Evolutionary conservation across 805 yeast species (phyloP), one percentile per base, ranked within the genome.

Genomic region (Candida tallmaniae): DNA sequence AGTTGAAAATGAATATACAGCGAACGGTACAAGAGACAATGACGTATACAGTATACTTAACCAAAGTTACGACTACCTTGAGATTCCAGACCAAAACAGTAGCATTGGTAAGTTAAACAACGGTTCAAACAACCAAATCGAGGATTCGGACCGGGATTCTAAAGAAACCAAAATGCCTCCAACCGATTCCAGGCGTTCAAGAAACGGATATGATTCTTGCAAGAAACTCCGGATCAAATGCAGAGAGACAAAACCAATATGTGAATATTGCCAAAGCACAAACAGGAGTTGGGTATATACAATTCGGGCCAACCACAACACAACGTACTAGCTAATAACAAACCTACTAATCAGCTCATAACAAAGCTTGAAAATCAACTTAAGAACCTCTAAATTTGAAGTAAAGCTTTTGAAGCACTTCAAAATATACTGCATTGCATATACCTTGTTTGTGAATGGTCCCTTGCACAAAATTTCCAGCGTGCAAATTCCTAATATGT

Each of bases 121-220:
- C n/a, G n/a, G n/a, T n/a, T n/a, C n/a, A n/a, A n/a, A n/a, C n/a
- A n/a, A n/a, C n/a, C n/a, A n/a, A n/a, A n/a, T n/a, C n/a, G n/a
- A n/a, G n/a, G n/a, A n/a, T n/a, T n/a, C n/a, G n/a, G n/a, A n/a
- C n/a, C n/a, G n/a, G n/a, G n/a, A n/a, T n/a, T n/a, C n/a, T n/a
- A n/a, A n/a, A n/a, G n/a, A n/a, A n/a, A n/a, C n/a, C n/a, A n/a
- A n/a, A n/a, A n/a, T n/a, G n/a, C n/a, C n/a, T n/a, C n/a, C n/a
- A n/a, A n/a, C 24, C 13, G 21, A 29, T 12, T 20, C 14, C 8
- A 28, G 11, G 12, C 23, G 47, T 12, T 44, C 47, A 7, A 25
- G 85, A 25, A 62, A 56, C 19, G 85, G 85, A 0, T 80, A 86
- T 44, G 76, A 70, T 41, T 63, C 69, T 27, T 80, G 88, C 54